Conservation (phyloP, 2,329 filamentous ascomycete species). For the Beauveria brongniartii region DNA sequence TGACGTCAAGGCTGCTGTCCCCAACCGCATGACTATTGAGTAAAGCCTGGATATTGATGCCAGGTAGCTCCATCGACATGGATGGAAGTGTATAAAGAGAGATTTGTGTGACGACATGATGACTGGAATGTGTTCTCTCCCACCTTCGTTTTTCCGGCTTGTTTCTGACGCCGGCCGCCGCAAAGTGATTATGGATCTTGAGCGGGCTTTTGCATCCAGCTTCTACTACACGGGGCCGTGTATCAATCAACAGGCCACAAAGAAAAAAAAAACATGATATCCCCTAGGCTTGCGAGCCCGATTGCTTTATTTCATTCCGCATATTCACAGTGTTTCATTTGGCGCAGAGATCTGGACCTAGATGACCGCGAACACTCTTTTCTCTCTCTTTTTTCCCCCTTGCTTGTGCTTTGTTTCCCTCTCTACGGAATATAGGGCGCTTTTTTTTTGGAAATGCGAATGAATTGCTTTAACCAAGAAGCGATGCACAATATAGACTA, state of each 20-base stretch:
- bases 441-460: not conserved
- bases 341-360: slow-evolving; percentile 2
- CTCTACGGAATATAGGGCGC: not conserved
- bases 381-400: not conserved
- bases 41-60: slow-evolving; percentile 22
- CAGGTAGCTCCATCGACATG: not conserved
- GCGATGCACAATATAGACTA: slow-evolving; percentile 1
- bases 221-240: not conserved
- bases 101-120: slow-evolving; percentile 3
- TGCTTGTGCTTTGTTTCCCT: not conserved
- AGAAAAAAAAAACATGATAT: slow-evolving; percentile 14
- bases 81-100: slow-evolving; percentile 10
- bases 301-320: slow-evolving; percentile 2
- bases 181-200: not conserved
- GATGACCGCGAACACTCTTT: slow-evolving; percentile 1
- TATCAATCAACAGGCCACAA: not conserved
- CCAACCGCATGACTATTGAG: slow-evolving; percentile 55
- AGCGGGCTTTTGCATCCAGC: not conserved
- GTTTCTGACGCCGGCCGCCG: not conserved
- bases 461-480: not conserved
- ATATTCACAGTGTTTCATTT: slow-evolving; percentile 10
- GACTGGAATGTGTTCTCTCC: slow-evolving; percentile 8
- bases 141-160: not conserved
- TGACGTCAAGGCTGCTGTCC: slow-evolving; percentile 47
- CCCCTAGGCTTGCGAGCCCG: slow-evolving; percentile 3